phyloP scores from a whole-genome alignment of 257 asterid species.

The Lantana camara region DNA sequence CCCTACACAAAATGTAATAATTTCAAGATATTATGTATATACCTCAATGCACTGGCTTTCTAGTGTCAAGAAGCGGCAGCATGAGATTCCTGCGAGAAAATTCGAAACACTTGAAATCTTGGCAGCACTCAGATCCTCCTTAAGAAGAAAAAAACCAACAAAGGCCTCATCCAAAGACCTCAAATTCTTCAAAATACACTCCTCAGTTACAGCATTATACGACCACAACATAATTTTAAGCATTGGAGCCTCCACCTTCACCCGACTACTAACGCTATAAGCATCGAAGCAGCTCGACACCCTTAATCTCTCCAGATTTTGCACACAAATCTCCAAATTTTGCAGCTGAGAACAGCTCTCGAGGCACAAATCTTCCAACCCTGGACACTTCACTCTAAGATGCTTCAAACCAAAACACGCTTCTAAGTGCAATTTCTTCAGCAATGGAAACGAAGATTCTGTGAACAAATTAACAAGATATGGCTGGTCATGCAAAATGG shows the following conservation, averaged over 20 bases:
- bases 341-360: slow-evolving; percentile 57
- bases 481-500: slow-evolving; percentile 53
- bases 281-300: slow-evolving; percentile 62
- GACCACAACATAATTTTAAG: slow-evolving; percentile 57
- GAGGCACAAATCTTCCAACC: slow-evolving; percentile 49
- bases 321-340: slow-evolving; percentile 47
- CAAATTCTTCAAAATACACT: slow-evolving; percentile 43
- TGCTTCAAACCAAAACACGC: slow-evolving; percentile 56
- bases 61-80: slow-evolving; percentile 52
- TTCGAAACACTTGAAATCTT: slow-evolving; percentile 52
- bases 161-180: slow-evolving; percentile 46
- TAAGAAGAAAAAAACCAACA: slow-evolving; percentile 49
- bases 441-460: slow-evolving; percentile 63
- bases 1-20: too few relatives aligned
- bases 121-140: slow-evolving; percentile 38
- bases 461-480: slow-evolving; percentile 53
- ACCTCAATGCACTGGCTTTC: slow-evolving; percentile 72
- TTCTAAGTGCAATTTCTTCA: slow-evolving; percentile 59
- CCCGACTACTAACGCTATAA: slow-evolving; percentile 35
- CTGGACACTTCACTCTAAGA: slow-evolving; percentile 54
- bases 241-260: slow-evolving; percentile 57
- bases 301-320: slow-evolving; percentile 45
- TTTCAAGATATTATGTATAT: too few relatives aligned
- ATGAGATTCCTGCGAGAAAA: slow-evolving; percentile 63
- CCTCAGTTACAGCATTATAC: slow-evolving; percentile 55